Evolutionary conservation across 768 basidiomycete genomes (phyloP), one percentile per base, ranked within the genome.

Genomic region (Clavaria fumosa): DNA sequence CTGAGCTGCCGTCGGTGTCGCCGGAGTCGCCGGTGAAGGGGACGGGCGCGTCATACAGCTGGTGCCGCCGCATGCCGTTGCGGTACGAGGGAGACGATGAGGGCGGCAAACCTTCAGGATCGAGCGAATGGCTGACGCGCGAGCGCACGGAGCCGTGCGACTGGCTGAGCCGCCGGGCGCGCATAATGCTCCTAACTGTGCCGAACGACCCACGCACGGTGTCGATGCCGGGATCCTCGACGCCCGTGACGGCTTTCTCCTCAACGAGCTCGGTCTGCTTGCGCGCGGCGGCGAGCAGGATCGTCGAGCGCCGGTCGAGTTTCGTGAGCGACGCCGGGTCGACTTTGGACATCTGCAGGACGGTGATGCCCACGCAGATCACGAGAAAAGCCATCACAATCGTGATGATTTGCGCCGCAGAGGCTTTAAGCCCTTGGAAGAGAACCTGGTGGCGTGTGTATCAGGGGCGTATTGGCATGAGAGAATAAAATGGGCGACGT

Each of bases 341-440:
- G 46, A 97, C 74, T 60, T 86, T 86, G 54, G 81, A 86, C 72
- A 93, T 80, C 58, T 99, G 95, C 5, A 99, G 75, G 45, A 99
- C 77, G 21, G 82, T 83, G 54, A 97, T 96, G 14, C 93, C 93
- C 15, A 86, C 60, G 50, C 83, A 88, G 38, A 91, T 91, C 41
- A 82, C 75, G 44, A 95, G 57, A 66, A 99, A 97, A 5, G 75
- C 91, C 69, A 93, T 70, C 18, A 93, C 79, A 40, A 96, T 69
- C 2, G 90, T 95, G 35, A 97, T 67, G 37, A 99, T 90, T 46
- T 83, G 72, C 2, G 71, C 58, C 0, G 68, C 75, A 2, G 76
- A 67, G 2, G 90, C 80, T 33, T 78, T 64, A 40, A 97, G 73
- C 28, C 93, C 93, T 64, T 89, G 70, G 66, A 84, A 91, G 19